Percentiles rank a stretch among this genome's conserved stretches.
These are phyloP conservation scores for Stipa capillata DNA, from an alignment of 176 grass and related monocot genomes.

Conservation along the genomic window DNA sequence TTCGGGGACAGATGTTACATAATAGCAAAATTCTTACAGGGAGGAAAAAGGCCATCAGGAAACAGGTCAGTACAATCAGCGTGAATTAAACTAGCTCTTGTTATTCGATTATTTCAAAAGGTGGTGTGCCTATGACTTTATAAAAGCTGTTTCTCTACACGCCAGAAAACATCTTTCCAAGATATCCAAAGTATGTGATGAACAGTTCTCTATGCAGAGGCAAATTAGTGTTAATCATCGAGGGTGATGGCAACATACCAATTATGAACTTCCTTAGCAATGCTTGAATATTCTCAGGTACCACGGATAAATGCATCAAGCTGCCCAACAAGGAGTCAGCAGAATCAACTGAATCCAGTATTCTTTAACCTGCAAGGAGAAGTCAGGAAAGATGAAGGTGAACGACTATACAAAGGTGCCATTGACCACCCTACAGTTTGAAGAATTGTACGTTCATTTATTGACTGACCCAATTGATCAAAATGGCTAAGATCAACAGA, in stretches of 20 bases:
- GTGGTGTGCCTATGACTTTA: not conserved
- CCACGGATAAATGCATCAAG: not conserved
- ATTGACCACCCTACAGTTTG: not conserved
- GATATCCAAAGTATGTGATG: not conserved
- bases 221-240: not conserved
- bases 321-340: not conserved
- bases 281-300: not conserved
- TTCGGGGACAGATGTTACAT: not conserved
- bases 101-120: not conserved
- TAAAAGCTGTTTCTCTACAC: not conserved
- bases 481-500: not conserved
- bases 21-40: not conserved
- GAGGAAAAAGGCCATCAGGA: not conserved
- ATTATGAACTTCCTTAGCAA: not conserved
- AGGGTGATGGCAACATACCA: not conserved
- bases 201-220: not conserved
- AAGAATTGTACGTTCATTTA: not conserved
- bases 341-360: constrained; percentile 5
- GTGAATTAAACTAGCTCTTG: not conserved
- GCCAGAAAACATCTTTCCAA: not conserved
- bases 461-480: not conserved
- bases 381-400: not conserved
- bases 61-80: not conserved
- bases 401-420: not conserved
- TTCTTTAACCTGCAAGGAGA: not conserved